Evolutionary conservation across 2,329 filamentous ascomycete genomes (phyloP).

Genomic region (Pestalotiopsis sp.): DNA sequence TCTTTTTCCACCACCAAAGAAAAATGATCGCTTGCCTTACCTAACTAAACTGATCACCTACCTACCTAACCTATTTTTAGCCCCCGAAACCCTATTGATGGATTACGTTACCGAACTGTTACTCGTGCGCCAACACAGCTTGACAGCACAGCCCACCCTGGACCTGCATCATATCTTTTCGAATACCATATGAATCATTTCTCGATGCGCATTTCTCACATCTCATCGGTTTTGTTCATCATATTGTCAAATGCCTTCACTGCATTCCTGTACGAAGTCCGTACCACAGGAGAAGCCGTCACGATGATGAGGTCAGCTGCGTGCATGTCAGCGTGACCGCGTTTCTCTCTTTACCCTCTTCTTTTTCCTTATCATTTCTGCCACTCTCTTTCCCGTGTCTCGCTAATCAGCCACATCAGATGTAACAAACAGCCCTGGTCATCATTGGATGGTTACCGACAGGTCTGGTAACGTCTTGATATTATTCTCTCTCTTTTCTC

Average conservation of each 20-base stretch:
- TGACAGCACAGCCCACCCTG: conserved; percentile 1
- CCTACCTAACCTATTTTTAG: neutral
- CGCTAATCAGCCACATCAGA: neutral
- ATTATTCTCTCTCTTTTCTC: neutral
- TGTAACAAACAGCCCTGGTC: neutral
- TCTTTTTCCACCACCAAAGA: neutral
- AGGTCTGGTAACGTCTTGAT: neutral
- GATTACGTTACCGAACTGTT: neutral
- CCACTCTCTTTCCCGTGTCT: neutral
- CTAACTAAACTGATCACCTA: neutral
- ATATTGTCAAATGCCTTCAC: neutral
- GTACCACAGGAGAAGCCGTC: neutral
- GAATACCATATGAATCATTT: neutral
- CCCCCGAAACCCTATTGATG: neutral
- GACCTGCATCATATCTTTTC: neutral
- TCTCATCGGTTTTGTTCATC: neutral
- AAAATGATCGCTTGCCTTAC: neutral
- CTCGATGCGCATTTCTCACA: neutral
- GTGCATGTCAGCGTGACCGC: conserved; percentile 4
- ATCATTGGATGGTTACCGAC: neutral
- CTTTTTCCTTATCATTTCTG: neutral
- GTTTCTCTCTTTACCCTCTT: neutral
- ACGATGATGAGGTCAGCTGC: conserved; percentile 1
- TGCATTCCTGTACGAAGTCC: neutral
- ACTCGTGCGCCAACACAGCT: neutral